Evolutionary conservation across 441 rosid species (phyloP).

Genomic region (Populus hybrid): DNA sequence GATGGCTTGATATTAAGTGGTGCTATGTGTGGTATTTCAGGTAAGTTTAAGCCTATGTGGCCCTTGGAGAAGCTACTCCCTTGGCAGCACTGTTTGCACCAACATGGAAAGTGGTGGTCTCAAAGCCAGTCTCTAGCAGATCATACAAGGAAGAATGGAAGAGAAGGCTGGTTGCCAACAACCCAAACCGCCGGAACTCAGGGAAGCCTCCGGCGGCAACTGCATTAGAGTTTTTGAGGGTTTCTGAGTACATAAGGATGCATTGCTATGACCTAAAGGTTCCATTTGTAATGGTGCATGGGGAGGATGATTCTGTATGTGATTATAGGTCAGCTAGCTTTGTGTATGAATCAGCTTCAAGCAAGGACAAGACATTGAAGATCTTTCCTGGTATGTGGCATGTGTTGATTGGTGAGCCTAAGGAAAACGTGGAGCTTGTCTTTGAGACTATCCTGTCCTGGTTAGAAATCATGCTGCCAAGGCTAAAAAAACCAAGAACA

Average conservation of each 20-base stretch:
- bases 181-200: slow-evolving; percentile 15
- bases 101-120: slow-evolving; percentile 17
- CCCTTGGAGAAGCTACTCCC: slow-evolving; percentile 33
- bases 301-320: slow-evolving; percentile 26
- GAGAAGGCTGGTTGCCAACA: slow-evolving; percentile 18
- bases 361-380: slow-evolving; percentile 29
- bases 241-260: slow-evolving; percentile 22
- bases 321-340: slow-evolving; percentile 17
- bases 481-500: no score
- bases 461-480: slow-evolving; percentile 5
- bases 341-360: slow-evolving; percentile 22
- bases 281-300: slow-evolving; percentile 20
- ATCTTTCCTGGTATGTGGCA: slow-evolving; percentile 26
- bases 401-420: slow-evolving; percentile 23
- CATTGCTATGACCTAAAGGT: slow-evolving; percentile 26
- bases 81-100: slow-evolving; percentile 28
- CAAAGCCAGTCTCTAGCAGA: slow-evolving; percentile 22
- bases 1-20: slow-evolving; percentile 31
- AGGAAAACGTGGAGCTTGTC: slow-evolving; percentile 28
- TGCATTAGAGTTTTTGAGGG: slow-evolving; percentile 28
- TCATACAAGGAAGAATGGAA: slow-evolving; percentile 33
- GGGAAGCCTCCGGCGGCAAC: slow-evolving; percentile 31
- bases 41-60: slow-evolving; percentile 31
- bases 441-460: slow-evolving; percentile 20
- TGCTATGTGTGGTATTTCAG: slow-evolving; percentile 35